phyloP scores from a whole-genome alignment of 2,329 filamentous ascomycete species.

The Calonectria leucothoes region DNA sequence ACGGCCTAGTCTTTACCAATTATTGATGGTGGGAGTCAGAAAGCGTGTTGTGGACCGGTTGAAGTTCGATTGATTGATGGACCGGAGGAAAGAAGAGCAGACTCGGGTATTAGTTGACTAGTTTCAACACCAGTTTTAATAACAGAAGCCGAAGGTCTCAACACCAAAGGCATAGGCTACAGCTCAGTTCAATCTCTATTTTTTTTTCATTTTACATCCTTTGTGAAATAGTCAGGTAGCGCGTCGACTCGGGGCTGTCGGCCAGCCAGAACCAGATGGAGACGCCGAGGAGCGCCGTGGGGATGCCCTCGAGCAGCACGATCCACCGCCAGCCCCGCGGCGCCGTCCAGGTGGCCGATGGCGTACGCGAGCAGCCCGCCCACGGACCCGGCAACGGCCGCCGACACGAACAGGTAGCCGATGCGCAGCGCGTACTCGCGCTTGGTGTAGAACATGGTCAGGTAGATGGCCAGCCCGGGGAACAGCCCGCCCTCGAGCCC shows the following conservation, averaged over 20 bases:
- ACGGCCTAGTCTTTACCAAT: too few species aligned
- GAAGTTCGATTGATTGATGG: too few species aligned
- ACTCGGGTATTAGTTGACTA: too few species aligned
- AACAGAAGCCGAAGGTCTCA: too few species aligned
- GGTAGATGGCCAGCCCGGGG: constrained; percentile 49
- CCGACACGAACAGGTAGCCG: constrained; percentile 40
- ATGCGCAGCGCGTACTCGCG: constrained; percentile 40
- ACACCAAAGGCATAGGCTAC: too few species aligned
- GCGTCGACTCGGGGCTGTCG: constrained; percentile 58
- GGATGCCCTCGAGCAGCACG: constrained; percentile 61
- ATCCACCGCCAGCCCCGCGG: constrained; percentile 66
- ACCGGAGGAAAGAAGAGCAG: too few species aligned
- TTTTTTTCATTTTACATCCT: too few species aligned
- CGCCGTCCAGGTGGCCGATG: constrained; percentile 48
- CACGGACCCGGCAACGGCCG: constrained; percentile 38
- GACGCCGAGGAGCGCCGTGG: constrained; percentile 47
- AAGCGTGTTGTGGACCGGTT: too few species aligned
- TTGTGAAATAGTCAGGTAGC: constrained; percentile 70
- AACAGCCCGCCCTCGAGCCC: constrained; percentile 59
- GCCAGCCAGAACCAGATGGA: constrained; percentile 44
- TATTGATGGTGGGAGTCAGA: too few species aligned
- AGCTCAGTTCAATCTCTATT: too few species aligned
- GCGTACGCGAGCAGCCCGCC: constrained; percentile 45
- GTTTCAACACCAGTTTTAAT: too few species aligned
- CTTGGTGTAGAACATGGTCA: constrained; percentile 43